Percentiles rank a stretch among this genome's conserved stretches.
These are phyloP conservation scores for Cladosporium austrohemisphaericum DNA, from an alignment of 2,329 filamentous ascomycete genomes.

Conservation along the genomic window DNA sequence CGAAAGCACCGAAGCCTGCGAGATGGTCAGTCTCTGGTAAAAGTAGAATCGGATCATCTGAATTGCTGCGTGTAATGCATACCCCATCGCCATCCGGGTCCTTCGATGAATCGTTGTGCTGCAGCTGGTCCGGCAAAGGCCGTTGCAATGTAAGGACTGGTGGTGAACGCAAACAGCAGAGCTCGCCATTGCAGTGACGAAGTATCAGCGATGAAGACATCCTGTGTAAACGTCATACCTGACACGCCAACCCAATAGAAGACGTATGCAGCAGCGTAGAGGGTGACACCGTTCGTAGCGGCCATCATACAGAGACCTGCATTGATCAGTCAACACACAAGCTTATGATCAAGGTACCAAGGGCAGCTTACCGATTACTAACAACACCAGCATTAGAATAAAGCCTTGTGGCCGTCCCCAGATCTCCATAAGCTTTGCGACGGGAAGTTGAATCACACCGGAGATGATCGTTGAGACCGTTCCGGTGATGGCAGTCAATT, in stretches of 20 bases:
- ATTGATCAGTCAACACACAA: no score
- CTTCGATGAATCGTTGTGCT: constrained; percentile 32
- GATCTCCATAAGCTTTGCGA: constrained; percentile 40
- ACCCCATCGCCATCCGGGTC: constrained; percentile 20
- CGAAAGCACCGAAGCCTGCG: constrained; percentile 20
- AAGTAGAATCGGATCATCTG: no score
- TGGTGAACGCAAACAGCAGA: constrained; percentile 18
- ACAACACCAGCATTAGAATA: constrained; percentile 30
- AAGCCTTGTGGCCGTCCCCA: constrained; percentile 41
- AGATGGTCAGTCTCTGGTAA: no score
- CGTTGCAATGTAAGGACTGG: constrained; percentile 21
- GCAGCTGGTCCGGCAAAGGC: constrained; percentile 20
- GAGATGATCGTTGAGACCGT: constrained; percentile 37
- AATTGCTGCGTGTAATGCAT: no score
- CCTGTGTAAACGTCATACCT: constrained; percentile 17
- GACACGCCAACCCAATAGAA: constrained; percentile 59
- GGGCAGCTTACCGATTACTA: not conserved
- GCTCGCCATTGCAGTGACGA: constrained; percentile 18
- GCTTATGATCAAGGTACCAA: constrained; percentile 43
- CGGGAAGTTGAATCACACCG: constrained; percentile 37
- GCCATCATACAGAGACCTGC: constrained; percentile 63
- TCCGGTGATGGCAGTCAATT: constrained; percentile 34
- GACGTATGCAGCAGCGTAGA: constrained; percentile 55
- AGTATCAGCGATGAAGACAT: constrained; percentile 22
- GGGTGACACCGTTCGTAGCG: constrained; percentile 55